Percentiles rank a stretch among this genome's conserved stretches.
Evolutionary conservation across 2,329 filamentous ascomycete species (phyloP).

Genomic region (Epichloe sp.): DNA sequence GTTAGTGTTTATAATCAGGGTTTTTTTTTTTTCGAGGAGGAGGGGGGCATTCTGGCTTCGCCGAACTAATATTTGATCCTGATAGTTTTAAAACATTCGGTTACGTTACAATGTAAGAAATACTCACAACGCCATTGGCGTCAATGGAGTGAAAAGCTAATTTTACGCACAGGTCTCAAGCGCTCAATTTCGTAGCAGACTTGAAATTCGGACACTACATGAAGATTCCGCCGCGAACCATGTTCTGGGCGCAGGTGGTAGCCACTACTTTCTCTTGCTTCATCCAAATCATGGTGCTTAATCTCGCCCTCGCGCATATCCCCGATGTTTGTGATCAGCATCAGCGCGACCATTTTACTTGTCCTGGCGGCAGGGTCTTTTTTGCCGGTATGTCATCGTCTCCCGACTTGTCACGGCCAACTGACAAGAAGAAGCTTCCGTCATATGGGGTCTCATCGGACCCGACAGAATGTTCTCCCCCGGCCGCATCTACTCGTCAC

Average conservation of each 20-base stretch:
- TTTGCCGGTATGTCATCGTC: constrained; percentile 36
- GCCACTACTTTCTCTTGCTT: constrained; percentile 54
- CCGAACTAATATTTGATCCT: not conserved
- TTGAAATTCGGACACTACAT: constrained; percentile 64
- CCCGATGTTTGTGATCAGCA: constrained; percentile 46
- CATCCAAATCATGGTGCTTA: constrained; percentile 52
- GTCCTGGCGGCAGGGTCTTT: constrained; percentile 50
- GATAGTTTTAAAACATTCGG: constrained; percentile 50
- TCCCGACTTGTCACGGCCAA: not conserved
- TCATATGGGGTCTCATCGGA: constrained; percentile 56
- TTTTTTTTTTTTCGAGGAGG: fast-evolving
- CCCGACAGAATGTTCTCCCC: constrained; percentile 51
- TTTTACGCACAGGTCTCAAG: constrained; percentile 34
- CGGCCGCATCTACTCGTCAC: constrained; percentile 45
- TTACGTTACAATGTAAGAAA: constrained; percentile 42
- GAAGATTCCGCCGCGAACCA: constrained; percentile 53
- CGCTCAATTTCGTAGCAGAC: constrained; percentile 50
- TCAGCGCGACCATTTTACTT: constrained; percentile 47
- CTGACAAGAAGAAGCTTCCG: constrained; percentile 30
- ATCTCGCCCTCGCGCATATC: constrained; percentile 48
- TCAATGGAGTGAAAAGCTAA: constrained; percentile 3
- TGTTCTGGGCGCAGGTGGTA: constrained; percentile 53
- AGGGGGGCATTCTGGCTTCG: not conserved
- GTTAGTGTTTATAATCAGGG: not conserved
- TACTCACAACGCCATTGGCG: not conserved